A percentile compares a stretch with the other conserved stretches of the same genome.
Evolutionary conservation across 441 rosid genomes (phyloP).

Genomic region (Theobroma grandiflorum): DNA sequence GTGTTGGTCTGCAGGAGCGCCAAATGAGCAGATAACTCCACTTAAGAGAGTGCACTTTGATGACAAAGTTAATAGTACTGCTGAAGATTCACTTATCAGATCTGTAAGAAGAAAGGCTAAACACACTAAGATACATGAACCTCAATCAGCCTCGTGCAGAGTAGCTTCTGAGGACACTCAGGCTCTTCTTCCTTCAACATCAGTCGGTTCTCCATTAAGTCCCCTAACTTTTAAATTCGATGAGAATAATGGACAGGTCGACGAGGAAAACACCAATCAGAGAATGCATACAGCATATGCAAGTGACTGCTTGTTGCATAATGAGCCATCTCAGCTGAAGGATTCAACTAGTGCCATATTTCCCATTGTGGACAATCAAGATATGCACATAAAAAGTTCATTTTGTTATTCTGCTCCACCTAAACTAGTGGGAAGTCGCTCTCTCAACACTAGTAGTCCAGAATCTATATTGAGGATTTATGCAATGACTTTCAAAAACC

Average conservation of each 20-base stretch:
- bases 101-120: background rate
- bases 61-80: background rate
- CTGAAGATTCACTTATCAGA: slow-evolving; percentile 1
- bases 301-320: background rate
- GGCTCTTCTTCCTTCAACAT: background rate
- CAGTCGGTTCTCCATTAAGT: slow-evolving; percentile 4
- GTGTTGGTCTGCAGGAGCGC: background rate
- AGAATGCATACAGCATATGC: background rate
- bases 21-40: slow-evolving; percentile 3
- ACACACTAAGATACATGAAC: background rate
- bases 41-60: background rate
- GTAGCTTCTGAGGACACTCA: background rate
- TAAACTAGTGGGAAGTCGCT: background rate
- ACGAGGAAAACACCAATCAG: background rate
- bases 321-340: background rate
- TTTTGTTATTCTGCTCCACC: background rate
- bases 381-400: slow-evolving; percentile 2
- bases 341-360: background rate
- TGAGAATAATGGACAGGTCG: background rate
- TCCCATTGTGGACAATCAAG: background rate
- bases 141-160: background rate
- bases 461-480: slow-evolving; percentile 25
- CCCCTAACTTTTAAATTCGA: background rate
- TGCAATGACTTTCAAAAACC: slow-evolving; percentile 29
- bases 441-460: background rate